These are phyloP conservation scores for Alternaria ethzedia DNA, from an alignment of 2,329 filamentous ascomycete genomes.

Conservation along the genomic window DNA sequence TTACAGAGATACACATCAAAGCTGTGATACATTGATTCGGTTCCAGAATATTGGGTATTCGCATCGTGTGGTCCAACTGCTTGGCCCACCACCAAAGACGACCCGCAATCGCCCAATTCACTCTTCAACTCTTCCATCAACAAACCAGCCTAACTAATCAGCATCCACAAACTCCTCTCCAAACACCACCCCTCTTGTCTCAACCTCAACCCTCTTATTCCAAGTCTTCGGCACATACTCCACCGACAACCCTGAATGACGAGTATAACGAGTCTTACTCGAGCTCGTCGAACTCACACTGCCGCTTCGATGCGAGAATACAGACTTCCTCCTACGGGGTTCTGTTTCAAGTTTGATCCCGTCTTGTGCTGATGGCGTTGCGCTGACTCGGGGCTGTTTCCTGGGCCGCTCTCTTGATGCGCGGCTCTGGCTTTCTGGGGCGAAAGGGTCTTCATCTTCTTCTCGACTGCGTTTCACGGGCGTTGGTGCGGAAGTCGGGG, in stretches of 20 bases:
- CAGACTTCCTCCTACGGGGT: neutral
- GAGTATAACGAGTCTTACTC: conserved; percentile 9
- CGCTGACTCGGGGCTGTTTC: neutral
- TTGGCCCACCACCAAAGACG: neutral
- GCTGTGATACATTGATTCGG: rapidly evolving
- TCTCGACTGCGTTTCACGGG: neutral
- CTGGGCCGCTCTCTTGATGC: neutral
- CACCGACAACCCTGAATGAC: conserved; percentile 20
- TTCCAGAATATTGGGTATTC: neutral
- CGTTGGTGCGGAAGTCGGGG: neutral
- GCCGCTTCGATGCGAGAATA: neutral
- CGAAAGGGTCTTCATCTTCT: neutral
- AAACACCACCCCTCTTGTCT: neutral
- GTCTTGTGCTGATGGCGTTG: no score
- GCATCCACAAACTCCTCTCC: neutral
- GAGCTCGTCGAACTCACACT: neutral
- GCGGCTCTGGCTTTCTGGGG: neutral
- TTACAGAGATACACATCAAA: neutral
- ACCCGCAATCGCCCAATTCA: neutral
- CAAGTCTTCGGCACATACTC: conserved; percentile 21
- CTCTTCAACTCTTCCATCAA: no score
- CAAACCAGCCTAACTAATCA: neutral
- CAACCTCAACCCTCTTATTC: conserved; percentile 12
- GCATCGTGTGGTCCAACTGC: neutral
- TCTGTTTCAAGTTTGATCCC: neutral